A percentile compares a stretch with the other conserved stretches of the same genome.
Conservation (phyloP, 2,329 filamentous ascomycete genomes). For the Pseudocercospora musae region DNA sequence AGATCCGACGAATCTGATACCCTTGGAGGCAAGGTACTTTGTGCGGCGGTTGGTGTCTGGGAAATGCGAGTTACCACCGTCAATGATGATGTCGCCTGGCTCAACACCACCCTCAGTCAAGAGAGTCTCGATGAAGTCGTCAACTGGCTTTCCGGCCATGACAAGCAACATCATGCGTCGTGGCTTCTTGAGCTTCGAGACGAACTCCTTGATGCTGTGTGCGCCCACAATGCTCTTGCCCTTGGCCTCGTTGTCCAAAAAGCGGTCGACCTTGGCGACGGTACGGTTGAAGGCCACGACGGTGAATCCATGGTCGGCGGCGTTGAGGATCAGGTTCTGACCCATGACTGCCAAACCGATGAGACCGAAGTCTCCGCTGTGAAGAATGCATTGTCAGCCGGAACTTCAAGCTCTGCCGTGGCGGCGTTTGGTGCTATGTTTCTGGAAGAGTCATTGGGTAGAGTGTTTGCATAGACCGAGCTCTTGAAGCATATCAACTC, state of each 20-base stretch:
- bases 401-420: background rate
- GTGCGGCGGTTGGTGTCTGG: constrained; percentile 98
- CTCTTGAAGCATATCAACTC: background rate
- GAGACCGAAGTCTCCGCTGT: constrained; percentile 53
- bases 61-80: constrained; percentile 98
- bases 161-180: constrained; percentile 98
- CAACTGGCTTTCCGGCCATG: constrained; percentile 95
- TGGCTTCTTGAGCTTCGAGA: constrained; percentile 93
- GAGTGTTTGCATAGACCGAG: background rate
- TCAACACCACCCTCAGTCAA: constrained; percentile 65
- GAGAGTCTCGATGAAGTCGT: constrained; percentile 97
- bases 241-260: constrained; percentile 46
- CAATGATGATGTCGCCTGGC: constrained; percentile 95
- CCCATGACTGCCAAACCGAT: constrained; percentile 53
- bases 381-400: constrained; percentile 22
- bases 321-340: constrained; percentile 56
- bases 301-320: constrained; percentile 70
- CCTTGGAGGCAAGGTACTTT: constrained; percentile 80
- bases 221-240: constrained; percentile 94
- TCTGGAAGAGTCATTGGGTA: background rate
- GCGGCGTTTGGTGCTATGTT: background rate
- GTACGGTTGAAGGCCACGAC: constrained; percentile 99
- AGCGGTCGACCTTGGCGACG: constrained; percentile 89
- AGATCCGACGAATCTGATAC: constrained; percentile 90
- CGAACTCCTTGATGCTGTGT: constrained; percentile 90